Evolutionary conservation across 2,329 filamentous ascomycete genomes (phyloP).

Genomic region (Lachnellula occidentalis): DNA sequence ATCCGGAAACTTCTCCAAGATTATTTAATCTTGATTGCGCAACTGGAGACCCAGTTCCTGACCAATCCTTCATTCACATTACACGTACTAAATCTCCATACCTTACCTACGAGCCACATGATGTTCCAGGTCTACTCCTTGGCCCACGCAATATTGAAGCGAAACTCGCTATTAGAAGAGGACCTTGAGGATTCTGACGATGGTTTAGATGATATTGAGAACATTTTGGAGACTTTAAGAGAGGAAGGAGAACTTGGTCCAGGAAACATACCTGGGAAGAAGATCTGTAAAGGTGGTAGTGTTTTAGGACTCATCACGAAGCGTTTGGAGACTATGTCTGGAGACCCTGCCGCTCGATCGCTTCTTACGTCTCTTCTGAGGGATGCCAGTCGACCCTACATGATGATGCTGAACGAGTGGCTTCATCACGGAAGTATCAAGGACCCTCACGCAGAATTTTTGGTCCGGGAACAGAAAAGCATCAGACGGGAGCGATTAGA

Average conservation of each 20-base stretch:
- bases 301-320: constrained; percentile 85
- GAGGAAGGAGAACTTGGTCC: constrained; percentile 76
- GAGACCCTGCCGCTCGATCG: constrained; percentile 80
- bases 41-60: constrained; percentile 87
- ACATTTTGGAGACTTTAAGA: constrained; percentile 79
- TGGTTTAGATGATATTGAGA: constrained; percentile 69
- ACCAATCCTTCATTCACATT: constrained; percentile 86
- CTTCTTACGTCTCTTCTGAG: constrained; percentile 76
- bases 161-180: constrained; percentile 82
- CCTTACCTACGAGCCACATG: constrained; percentile 84
- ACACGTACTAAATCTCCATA: constrained; percentile 88
- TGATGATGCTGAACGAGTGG: constrained; percentile 99
- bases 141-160: constrained; percentile 79
- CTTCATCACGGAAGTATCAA: constrained; percentile 92
- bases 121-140: constrained; percentile 84
- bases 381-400: constrained; percentile 89
- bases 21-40: constrained; percentile 89
- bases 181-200: constrained; percentile 56
- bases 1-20: constrained; percentile 89
- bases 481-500: constrained; percentile 87
- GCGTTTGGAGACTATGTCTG: constrained; percentile 82
- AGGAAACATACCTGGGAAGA: constrained; percentile 75
- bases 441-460: constrained; percentile 88
- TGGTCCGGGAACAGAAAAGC: constrained; percentile 93
- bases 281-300: constrained; percentile 87